Conservation (phyloP, 2,329 filamentous ascomycete species). For the Rutstroemia sydowiana region DNA sequence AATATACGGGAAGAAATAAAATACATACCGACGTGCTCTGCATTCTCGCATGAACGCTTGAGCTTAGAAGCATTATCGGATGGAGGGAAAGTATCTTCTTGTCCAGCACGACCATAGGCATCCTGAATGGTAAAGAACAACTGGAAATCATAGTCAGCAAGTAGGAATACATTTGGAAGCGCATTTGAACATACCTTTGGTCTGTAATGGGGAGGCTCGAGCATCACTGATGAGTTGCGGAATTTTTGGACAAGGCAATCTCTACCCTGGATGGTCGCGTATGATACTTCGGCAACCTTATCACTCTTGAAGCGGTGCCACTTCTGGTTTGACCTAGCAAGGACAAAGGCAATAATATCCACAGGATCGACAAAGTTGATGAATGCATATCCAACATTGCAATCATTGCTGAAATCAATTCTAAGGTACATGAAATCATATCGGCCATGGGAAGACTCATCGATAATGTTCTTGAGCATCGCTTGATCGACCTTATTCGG, state of each 20-base stretch:
- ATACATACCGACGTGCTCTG: conserved; percentile 66
- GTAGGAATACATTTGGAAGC: background rate
- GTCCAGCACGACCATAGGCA: conserved; percentile 55
- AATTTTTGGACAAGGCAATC: conserved; percentile 93
- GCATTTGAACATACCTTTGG: conserved; percentile 60
- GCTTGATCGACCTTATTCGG: conserved; percentile 80
- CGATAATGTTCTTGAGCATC: conserved; percentile 71
- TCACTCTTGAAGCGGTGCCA: conserved; percentile 77
- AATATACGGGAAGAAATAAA: background rate
- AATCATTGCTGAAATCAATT: conserved; percentile 79
- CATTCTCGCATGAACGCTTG: conserved; percentile 80
- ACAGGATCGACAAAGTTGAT: conserved; percentile 85
- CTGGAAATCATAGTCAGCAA: conserved; percentile 37
- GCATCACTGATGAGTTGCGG: conserved; percentile 92
- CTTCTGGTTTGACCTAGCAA: conserved; percentile 60
- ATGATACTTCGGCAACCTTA: conserved; percentile 85
- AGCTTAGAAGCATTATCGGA: conserved; percentile 84
- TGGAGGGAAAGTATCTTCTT: conserved; percentile 67
- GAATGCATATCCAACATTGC: conserved; percentile 94
- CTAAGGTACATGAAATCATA: conserved; percentile 95
- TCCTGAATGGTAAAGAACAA: conserved; percentile 47
- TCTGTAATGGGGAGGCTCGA: conserved; percentile 71
- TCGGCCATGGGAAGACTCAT: conserved; percentile 69
- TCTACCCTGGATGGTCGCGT: conserved; percentile 93
- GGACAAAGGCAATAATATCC: conserved; percentile 71